Evolutionary conservation across 164 flowering plant species (phyloP).

Genomic region (Stephania cephalantha): DNA sequence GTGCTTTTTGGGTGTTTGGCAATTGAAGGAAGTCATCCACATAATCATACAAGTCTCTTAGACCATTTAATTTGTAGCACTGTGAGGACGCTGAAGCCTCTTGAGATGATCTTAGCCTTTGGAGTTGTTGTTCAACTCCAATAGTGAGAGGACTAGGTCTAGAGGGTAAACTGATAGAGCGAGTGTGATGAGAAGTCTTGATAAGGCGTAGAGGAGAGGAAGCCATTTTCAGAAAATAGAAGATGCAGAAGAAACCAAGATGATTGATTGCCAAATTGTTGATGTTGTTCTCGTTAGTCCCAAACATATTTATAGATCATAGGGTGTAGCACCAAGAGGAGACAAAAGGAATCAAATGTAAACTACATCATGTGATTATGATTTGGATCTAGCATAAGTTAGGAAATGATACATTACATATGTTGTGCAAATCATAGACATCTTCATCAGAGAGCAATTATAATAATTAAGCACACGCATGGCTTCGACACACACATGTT

Average conservation of each 20-base stretch:
- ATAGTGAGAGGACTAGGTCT: slow-evolving; percentile 13
- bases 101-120: slow-evolving; percentile 10
- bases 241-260: background rate
- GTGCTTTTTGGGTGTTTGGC: slow-evolving; percentile 13
- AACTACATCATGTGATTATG: background rate
- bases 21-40: slow-evolving; percentile 12
- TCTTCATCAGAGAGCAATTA: background rate
- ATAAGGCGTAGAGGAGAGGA: background rate
- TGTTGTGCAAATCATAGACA: background rate
- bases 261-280: background rate
- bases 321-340: background rate
- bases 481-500: background rate
- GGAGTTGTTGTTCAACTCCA: slow-evolving; percentile 12
- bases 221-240: background rate
- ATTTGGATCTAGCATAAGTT: background rate
- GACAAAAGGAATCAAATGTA: background rate
- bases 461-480: background rate
- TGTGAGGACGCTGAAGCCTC: slow-evolving; percentile 7
- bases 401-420: no score
- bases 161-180: slow-evolving; percentile 23
- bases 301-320: background rate
- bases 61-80: slow-evolving; percentile 7
- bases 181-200: slow-evolving; percentile 8
- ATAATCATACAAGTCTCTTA: slow-evolving; percentile 11
- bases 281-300: background rate